Percentiles rank a stretch among this genome's conserved stretches.
These are phyloP conservation scores for Phytophthora sojae DNA, from an alignment of 352 stramenopile genomes.

Conservation along the genomic window DNA sequence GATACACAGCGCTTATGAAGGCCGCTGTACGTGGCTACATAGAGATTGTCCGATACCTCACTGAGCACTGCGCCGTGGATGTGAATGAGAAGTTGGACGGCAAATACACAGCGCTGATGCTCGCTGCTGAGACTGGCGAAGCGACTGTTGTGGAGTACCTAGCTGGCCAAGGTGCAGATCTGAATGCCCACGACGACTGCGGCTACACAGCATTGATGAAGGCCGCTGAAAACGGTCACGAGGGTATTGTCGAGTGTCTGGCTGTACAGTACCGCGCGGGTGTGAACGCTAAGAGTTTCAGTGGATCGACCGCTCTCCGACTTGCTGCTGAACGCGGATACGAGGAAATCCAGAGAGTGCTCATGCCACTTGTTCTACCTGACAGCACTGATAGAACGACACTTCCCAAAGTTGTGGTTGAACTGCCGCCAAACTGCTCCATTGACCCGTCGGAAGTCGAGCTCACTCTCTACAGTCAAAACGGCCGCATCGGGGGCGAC, in stretches of 20 bases:
- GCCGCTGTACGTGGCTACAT: neutral
- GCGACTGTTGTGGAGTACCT: neutral
- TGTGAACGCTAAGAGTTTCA: neutral
- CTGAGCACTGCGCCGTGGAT: neutral
- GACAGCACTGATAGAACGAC: too few species aligned
- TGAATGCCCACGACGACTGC: neutral
- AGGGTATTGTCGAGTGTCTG: neutral
- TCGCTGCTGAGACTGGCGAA: neutral
- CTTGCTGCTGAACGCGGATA: neutral
- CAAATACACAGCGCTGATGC: constrained; percentile 7
- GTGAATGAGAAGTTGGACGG: neutral
- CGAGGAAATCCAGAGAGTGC: neutral
- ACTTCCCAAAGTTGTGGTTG: neutral
- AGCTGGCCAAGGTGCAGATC: neutral
- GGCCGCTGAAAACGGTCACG: neutral
- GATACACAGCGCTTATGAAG: neutral
- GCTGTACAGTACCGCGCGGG: neutral
- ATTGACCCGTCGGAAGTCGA: constrained; percentile 14
- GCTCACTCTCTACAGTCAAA: neutral
- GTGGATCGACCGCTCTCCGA: constrained; percentile 1
- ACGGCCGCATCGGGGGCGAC: constrained; percentile 4
- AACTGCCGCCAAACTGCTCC: neutral
- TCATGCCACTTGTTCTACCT: neutral
- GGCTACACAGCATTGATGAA: neutral
- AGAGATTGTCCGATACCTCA: neutral